Base-by-base conservation (phyloP, 495 filamentous ascomycete species). In the Xylaria scruposa region DNA sequence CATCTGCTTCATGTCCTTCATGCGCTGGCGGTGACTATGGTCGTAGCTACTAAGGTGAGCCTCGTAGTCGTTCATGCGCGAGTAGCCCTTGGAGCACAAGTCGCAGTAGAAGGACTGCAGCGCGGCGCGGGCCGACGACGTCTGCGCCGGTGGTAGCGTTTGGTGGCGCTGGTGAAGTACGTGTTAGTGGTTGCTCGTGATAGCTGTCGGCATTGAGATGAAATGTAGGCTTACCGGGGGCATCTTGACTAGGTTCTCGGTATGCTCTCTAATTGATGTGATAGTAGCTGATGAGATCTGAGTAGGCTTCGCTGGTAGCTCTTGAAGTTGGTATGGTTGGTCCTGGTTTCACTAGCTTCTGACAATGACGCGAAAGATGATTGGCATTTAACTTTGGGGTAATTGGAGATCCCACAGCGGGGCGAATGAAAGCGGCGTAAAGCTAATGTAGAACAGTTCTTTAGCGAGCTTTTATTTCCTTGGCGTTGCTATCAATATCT, bases 81-180 rank as follows among this genome's bases (percentile, higher is more conserved):
- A 83, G 81, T 93, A 93, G 73, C 90, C 89, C 81, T 93, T 91
- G 51, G 85, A 82, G 77, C 91, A 93, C 68, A 93, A 82, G 53
- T 90, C 85, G 83, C 91, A 99, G 81, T 93, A 94, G 84, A 99
- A 97, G 36, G 93, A 89, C 74, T 92, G 93, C n/a, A 92, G 85
- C 6, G 95, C 95, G 76, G 94, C 93, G 46, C 93, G 90, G 1
- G 95, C 95, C 46, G 91, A 93, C 72, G 94, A 91, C 4, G 95
- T 97, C 83, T 95, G 82, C 54, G 85, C 84, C 64, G 85, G 86
- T 44, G 83, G 87, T 33, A 85, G 85, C 66, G 83, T 88, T 79
- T 82, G 85, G 76, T 82, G 79, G 69, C 84, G 76, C 83, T 85
- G 78, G 44, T 17, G 56, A 44, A 46, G 42, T 70, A n/a, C 26